A percentile compares a stretch with the other conserved stretches of the same genome.
Conservation (phyloP, 306 rosid species). For the Lupinus albus region DNA sequence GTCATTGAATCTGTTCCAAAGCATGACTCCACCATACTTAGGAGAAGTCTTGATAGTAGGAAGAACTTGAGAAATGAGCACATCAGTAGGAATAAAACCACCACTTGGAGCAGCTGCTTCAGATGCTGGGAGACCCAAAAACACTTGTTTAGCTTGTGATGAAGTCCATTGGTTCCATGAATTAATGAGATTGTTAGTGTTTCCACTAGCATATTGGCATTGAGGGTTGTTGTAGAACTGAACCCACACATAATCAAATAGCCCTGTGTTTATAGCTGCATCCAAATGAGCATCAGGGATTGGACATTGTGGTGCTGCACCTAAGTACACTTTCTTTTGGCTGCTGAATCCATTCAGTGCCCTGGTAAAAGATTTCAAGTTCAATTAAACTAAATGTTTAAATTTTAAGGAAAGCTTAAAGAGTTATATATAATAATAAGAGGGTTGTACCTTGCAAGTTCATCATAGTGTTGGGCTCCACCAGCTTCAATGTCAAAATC, state of each 20-base stretch:
- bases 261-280: constrained; percentile 51
- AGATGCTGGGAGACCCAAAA: constrained; percentile 73
- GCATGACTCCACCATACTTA: constrained; percentile 72
- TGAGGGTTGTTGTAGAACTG: constrained; percentile 71
- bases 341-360: constrained; percentile 39
- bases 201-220: constrained; percentile 52
- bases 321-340: constrained; percentile 36
- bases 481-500: constrained; percentile 67
- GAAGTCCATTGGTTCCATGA: constrained; percentile 68
- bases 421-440: no score
- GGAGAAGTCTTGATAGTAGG: constrained; percentile 50
- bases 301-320: constrained; percentile 73
- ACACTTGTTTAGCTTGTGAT: constrained; percentile 47
- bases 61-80: constrained; percentile 54
- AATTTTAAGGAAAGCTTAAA: no score
- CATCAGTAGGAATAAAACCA: constrained; percentile 59
- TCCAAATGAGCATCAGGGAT: constrained; percentile 53
- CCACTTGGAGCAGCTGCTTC: constrained; percentile 53
- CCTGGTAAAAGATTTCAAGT: no score
- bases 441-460: constrained; percentile 38
- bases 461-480: constrained; percentile 40
- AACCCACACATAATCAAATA: constrained; percentile 69
- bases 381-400: no score
- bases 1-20: constrained; percentile 53
- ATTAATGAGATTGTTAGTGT: constrained; percentile 41